Base-by-base conservation (phyloP, 2,329 filamentous ascomycete genomes). In the Arthrobotrys musiformis region DNA sequence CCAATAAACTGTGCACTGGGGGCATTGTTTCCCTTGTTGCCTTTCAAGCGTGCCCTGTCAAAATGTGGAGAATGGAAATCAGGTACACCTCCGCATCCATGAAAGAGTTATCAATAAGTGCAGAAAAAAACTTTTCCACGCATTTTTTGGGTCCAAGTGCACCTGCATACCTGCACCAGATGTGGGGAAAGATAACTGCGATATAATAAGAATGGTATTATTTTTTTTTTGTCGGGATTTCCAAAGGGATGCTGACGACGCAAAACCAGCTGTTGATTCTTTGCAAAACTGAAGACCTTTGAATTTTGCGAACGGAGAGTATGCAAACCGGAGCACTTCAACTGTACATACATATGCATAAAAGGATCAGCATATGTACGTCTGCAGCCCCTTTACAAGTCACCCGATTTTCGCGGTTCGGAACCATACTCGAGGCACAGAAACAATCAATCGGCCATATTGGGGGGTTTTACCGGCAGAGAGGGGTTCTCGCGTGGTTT, bases 401-500 rank as follows among this genome's bases (percentile, higher is more conserved):
- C 17, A 13, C 19, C 58, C 37, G 35, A 26, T 58, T 72, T 62
- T 72, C 68, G 68, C 68, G 28, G 24, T 72, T 72, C 68, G 68
- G 68, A 72, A 72, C 60, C 40, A 35, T 17, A 15, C 33, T 30
- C 11, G 19, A 62, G 58, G 58, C 30, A 28, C 35, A 42, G 40
- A 42, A 42, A 42, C 4, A 19, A 19, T 15, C 40, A n/a, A 9
- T n/a, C n/a, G n/a, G n/a, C n/a, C n/a, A n/a, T n/a, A n/a, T 30
- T 40, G 19, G 26, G 61, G 60, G 68, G 68, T 48, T 50, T 37
- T 37, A 33, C 33, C 28, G 11, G 54, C 19, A 40, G 35, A 58
- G 58, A 72, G 48, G 46, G n/a, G 54, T 58, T 72, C 68, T 64
- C 68, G 60, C 68, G 68, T 72, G 68, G 68, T 69, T 52, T 46